Base-by-base conservation (phyloP, 1,139 yeast genomes). In the Candida sanyaensis region DNA sequence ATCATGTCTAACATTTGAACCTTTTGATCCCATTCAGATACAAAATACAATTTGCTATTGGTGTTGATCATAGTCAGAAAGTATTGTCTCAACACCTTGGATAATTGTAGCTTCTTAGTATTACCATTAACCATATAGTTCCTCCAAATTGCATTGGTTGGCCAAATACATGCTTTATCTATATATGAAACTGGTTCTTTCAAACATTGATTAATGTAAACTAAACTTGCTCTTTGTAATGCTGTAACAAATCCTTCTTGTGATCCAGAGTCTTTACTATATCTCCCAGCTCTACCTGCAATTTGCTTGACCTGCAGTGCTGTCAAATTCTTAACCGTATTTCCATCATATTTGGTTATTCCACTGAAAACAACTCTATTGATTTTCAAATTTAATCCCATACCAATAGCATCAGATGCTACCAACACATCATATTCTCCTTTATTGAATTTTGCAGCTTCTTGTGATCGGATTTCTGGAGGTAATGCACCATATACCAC, bases 351-450 rank as follows among this genome's bases (percentile, higher is more conserved):
- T 65, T 93, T 95, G 44, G 64, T 65, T 24, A 80, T 73, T 0
- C 85, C 77, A 28, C 86, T 80, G 59, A 93, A 92, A 1, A 93
- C 79, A 12, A 93, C 80, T 49, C 99, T 71, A 51, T 84, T 83
- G 55, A 93, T 91, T 26, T 87, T 85, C 58, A 93, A 73, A 60
- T 93, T 93, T 46, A 93, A 75, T 0, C 99, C 99, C 98, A 93
- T 93, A 2, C 99, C 99, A 50, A 93, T 83, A 0, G 99, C 99
- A 70, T 93, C 99, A 0, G 97, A 88, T 0, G 99, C 98, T 4
- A 93, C 89, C 41, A 93, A 71, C 23, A 88, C 78, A 58, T 92
- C 95, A 53, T 83, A 86, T 41, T 80, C 78, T 3, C 95, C 95
- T 23, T 64, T 69, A 59, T 93, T 93, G 64, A 93, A 93, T 38